These are phyloP conservation scores for Arthrocladium fulminans DNA, from an alignment of 2,329 filamentous ascomycete genomes.

Conservation along the genomic window DNA sequence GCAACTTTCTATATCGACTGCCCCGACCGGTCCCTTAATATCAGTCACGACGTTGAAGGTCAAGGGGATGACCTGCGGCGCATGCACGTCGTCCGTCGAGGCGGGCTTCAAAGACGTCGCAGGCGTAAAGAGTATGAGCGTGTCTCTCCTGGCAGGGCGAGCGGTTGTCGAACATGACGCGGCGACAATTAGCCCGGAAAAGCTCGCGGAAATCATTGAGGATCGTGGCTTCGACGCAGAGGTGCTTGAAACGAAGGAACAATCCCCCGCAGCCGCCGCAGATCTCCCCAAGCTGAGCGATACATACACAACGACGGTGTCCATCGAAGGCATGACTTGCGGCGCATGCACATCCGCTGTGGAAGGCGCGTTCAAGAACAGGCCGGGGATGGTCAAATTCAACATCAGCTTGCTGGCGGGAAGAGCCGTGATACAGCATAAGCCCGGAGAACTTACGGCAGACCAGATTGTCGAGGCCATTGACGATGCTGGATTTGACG, in stretches of 20 bases:
- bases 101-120: constrained; percentile 65
- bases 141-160: constrained; percentile 74
- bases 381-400: constrained; percentile 75
- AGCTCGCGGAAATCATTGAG: constrained; percentile 52
- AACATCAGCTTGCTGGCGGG: constrained; percentile 93
- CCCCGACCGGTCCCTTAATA: constrained; percentile 22
- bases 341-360: constrained; percentile 91
- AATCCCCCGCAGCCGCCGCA: constrained; percentile 26
- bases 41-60: constrained; percentile 69
- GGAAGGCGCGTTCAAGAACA: constrained; percentile 66
- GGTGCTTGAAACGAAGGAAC: constrained; percentile 58
- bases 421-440: constrained; percentile 78
- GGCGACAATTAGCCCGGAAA: constrained; percentile 41
- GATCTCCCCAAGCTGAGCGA: constrained; percentile 28
- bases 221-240: constrained; percentile 71
- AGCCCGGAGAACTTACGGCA: constrained; percentile 59
- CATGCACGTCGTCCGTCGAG: constrained; percentile 79
- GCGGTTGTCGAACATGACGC: constrained; percentile 77
- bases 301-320: constrained; percentile 66
- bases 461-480: constrained; percentile 74
- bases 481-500: constrained; percentile 84
- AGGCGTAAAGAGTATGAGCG: constrained; percentile 67
- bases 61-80: constrained; percentile 85
- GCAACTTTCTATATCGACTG: constrained; percentile 23
- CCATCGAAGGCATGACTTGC: constrained; percentile 95